phyloP scores from a whole-genome alignment of 1,284 basidiomycete species.

The Microbotryum saponariae region DNA sequence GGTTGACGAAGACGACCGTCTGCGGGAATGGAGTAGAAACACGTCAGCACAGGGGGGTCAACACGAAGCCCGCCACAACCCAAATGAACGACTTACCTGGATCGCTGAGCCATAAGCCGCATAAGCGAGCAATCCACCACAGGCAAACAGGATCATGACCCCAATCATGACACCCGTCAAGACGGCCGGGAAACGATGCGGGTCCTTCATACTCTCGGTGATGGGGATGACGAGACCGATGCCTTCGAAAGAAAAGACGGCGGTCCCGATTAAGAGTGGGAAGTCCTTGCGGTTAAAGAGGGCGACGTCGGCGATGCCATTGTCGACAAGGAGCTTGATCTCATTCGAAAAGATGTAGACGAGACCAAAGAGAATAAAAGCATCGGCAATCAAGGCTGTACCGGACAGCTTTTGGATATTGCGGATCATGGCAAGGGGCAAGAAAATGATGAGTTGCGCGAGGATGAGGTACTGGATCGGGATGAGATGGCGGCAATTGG shows the following conservation, averaged over 20 bases:
- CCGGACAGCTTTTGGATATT: slow-evolving; percentile 87
- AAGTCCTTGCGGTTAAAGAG: slow-evolving; percentile 85
- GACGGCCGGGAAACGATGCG: slow-evolving; percentile 80
- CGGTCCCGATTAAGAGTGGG: slow-evolving; percentile 91
- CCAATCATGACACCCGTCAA: slow-evolving; percentile 85
- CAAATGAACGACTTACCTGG: slow-evolving; percentile 5
- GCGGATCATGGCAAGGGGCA: slow-evolving; percentile 76
- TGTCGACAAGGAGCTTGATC: slow-evolving; percentile 54
- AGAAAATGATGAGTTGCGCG: slow-evolving; percentile 73
- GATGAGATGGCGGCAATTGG: slow-evolving; percentile 64
- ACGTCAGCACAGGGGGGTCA: too few species aligned
- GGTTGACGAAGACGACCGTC: slow-evolving; percentile 90
- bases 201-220: slow-evolving; percentile 86
- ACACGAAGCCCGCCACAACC: too few species aligned
- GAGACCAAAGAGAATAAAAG: slow-evolving; percentile 80
- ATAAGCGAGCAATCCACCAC: slow-evolving; percentile 82
- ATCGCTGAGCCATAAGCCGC: slow-evolving; percentile 74
- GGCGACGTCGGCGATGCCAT: slow-evolving; percentile 72
- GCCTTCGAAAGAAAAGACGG: slow-evolving; percentile 97
- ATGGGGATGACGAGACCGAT: slow-evolving; percentile 96
- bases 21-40: slow-evolving; percentile 42
- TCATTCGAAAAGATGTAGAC: slow-evolving; percentile 56
- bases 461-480: slow-evolving; percentile 74
- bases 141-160: slow-evolving; percentile 76
- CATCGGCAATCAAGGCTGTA: slow-evolving; percentile 87